Conservation (phyloP, 2,329 filamentous ascomycete genomes). For the Cercospora sp. region DNA sequence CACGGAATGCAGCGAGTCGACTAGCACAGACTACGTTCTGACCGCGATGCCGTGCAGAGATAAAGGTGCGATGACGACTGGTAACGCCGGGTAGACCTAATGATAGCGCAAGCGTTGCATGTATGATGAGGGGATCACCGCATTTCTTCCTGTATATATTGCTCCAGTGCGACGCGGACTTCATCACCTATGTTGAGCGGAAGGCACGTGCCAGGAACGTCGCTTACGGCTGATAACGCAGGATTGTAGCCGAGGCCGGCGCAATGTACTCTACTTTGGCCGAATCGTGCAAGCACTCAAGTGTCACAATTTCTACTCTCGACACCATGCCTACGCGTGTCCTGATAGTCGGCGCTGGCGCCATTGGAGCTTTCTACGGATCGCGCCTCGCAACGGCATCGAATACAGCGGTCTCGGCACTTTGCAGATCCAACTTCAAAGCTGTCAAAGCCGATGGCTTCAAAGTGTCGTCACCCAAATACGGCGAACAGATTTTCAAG, state of each 20-base stretch:
- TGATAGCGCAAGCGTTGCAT: background rate
- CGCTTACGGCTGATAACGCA: background rate
- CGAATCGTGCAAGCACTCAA: background rate
- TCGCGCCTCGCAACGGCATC: conserved; percentile 59
- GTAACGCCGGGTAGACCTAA: background rate
- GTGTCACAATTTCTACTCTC: background rate
- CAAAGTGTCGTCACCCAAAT: conserved; percentile 63
- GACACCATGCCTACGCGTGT: conserved; percentile 53
- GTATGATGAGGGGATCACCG: background rate
- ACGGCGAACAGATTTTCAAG: conserved; percentile 65
- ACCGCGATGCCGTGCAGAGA: conserved; percentile 9
- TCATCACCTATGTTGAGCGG: background rate
- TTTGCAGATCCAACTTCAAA: conserved; percentile 72
- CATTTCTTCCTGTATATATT: conserved; percentile 4
- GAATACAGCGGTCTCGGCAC: conserved; percentile 64
- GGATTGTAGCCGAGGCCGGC: background rate
- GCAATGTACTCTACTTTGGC: background rate
- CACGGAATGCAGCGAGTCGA: conserved; percentile 89
- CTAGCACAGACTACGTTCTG: conserved; percentile 92
- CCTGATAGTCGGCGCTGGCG: conserved; percentile 69
- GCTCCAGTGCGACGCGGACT: background rate
- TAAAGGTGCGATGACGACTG: conserved; percentile 8
- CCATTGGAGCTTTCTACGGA: conserved; percentile 72
- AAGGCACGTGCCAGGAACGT: background rate
- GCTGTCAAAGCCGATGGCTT: conserved; percentile 64